Percentiles rank a stretch among this genome's conserved stretches.
phyloP scores from a whole-genome alignment of 2,329 filamentous ascomycete species.

The Huntiella bhutanensis region DNA sequence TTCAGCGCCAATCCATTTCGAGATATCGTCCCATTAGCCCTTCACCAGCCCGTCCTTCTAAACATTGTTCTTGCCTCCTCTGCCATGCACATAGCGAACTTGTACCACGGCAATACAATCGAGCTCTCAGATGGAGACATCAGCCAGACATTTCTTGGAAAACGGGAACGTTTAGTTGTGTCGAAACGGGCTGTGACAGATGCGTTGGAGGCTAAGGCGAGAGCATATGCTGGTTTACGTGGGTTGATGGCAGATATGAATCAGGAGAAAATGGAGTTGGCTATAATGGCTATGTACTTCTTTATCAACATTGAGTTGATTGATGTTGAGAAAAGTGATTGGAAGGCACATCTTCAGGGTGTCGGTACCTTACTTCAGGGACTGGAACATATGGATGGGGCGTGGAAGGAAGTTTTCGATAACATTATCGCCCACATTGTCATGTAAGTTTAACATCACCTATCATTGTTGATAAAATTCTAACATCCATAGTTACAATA shows the following conservation, averaged over 20 bases:
- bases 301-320: constrained; percentile 30
- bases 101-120: constrained; percentile 15
- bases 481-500: constrained; percentile 20
- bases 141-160: too few species aligned
- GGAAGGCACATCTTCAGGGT: constrained; percentile 28
- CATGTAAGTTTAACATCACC: constrained; percentile 19
- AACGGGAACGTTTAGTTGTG: constrained; percentile 17
- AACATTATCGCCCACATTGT: constrained; percentile 30
- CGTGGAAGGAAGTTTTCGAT: constrained; percentile 18
- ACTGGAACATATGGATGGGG: constrained; percentile 15
- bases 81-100: constrained; percentile 29
- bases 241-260: neutral
- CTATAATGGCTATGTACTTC: neutral
- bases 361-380: constrained; percentile 23
- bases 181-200: constrained; percentile 20
- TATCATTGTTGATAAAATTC: neutral
- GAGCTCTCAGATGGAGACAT: too few species aligned
- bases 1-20: constrained; percentile 28
- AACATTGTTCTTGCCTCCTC: constrained; percentile 31
- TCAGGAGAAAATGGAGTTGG: neutral
- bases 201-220: neutral
- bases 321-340: constrained; percentile 26
- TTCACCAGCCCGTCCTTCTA: constrained; percentile 25
- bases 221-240: neutral
- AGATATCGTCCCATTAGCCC: constrained; percentile 28